phyloP scores from a whole-genome alignment of 2,329 filamentous ascomycete genomes.

The Aspergillus fructus region DNA sequence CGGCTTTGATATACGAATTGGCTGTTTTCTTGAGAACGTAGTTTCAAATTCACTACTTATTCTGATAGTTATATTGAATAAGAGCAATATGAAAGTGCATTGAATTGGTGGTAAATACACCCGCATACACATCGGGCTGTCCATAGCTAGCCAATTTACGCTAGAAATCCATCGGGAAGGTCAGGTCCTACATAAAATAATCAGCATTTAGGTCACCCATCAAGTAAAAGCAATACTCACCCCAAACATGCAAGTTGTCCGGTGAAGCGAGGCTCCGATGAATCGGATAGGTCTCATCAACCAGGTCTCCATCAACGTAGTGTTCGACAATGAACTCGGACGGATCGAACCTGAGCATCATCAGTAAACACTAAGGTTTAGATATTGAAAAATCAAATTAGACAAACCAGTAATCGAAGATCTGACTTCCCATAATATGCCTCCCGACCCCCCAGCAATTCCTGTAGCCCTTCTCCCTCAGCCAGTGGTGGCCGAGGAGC shows the following conservation, averaged over 20 bases:
- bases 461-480: constrained; percentile 46
- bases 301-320: constrained; percentile 18
- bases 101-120: no score
- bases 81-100: no score
- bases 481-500: constrained; percentile 52
- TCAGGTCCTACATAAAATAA: no score
- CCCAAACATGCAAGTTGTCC: constrained; percentile 37
- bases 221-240: background rate
- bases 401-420: constrained; percentile 19
- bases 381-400: background rate
- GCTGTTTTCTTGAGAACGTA: no score
- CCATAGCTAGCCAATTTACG: no score
- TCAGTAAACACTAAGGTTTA: no score
- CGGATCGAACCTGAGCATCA: constrained; percentile 6
- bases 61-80: no score
- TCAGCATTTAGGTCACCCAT: no score
- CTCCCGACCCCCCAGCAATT: constrained; percentile 22
- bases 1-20: no score
- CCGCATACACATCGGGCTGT: no score
- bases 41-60: no score
- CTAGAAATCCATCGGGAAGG: no score
- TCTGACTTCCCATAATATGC: constrained; percentile 17
- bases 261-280: constrained; percentile 30
- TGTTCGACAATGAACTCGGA: constrained; percentile 17
- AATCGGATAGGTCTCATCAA: constrained; percentile 26